These are phyloP conservation scores for Blastobotrys ciferrii DNA, from an alignment of 1,139 yeast species.

Conservation along the genomic window DNA sequence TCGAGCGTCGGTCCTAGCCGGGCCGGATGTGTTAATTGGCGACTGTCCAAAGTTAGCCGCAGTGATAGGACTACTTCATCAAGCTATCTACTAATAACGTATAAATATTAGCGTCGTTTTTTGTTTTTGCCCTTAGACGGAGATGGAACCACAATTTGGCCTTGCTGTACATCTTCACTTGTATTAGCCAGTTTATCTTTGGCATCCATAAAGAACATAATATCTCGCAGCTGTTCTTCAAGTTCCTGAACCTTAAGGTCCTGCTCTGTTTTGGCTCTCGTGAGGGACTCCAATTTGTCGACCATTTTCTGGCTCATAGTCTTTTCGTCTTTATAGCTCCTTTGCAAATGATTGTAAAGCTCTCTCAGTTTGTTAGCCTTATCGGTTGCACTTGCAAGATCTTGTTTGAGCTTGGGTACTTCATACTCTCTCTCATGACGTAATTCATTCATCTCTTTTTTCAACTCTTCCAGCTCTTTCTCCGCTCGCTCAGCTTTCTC, in stretches of 20 bases:
- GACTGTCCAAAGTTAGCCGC: too few relatives aligned
- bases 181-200: constrained; percentile 70
- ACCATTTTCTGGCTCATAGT: constrained; percentile 48
- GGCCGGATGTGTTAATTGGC: too few relatives aligned
- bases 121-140: not conserved
- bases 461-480: constrained; percentile 33
- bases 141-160: constrained; percentile 49
- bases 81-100: not conserved
- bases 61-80: not conserved
- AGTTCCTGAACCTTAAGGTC: constrained; percentile 42
- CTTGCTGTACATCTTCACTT: constrained; percentile 65
- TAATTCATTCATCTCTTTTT: constrained; percentile 2
- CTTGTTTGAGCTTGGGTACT: constrained; percentile 30
- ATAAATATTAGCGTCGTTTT: not conserved
- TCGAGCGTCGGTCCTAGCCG: too few relatives aligned
- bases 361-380: constrained; percentile 35
- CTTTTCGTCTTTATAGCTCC: constrained; percentile 47
- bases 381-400: constrained; percentile 34
- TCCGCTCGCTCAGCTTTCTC: constrained; percentile 42
- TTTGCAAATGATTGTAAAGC: constrained; percentile 31
- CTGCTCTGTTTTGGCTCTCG: constrained; percentile 40
- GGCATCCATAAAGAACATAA: constrained; percentile 78
- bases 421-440: constrained; percentile 11
- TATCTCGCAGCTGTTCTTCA: constrained; percentile 68
- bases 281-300: constrained; percentile 7